These are phyloP conservation scores for Posidonia australis DNA, from an alignment of 106 monocot species.

Conservation along the genomic window DNA sequence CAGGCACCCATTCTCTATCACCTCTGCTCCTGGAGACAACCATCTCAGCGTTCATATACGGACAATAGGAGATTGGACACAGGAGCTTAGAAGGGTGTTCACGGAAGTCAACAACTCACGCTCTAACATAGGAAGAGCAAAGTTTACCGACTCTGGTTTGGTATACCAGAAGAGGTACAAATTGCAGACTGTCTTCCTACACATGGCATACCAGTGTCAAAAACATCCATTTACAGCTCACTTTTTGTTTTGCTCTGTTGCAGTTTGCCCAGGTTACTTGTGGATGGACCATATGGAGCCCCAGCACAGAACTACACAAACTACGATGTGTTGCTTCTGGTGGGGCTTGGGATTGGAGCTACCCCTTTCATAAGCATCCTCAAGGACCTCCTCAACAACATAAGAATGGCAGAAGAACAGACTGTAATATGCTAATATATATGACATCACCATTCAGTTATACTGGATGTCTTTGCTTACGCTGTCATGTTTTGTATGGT, in stretches of 20 bases:
- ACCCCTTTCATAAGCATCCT: slow-evolving; percentile 91
- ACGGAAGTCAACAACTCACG: slow-evolving; percentile 38
- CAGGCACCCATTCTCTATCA: slow-evolving; percentile 94
- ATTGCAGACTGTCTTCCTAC: background rate
- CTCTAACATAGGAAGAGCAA: slow-evolving; percentile 23
- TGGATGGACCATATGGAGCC: slow-evolving; percentile 92
- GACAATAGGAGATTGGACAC: slow-evolving; percentile 72
- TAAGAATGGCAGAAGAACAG: slow-evolving; percentile 48
- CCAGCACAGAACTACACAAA: slow-evolving; percentile 76
- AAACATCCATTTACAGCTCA: too few relatives aligned
- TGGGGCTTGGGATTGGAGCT: slow-evolving; percentile 88
- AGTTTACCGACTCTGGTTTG: slow-evolving; percentile 20
- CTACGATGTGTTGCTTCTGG: slow-evolving; percentile 78
- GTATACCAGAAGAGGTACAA: slow-evolving; percentile 26
- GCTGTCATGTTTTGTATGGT: background rate
- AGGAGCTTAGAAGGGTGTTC: slow-evolving; percentile 64
- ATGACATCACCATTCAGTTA: background rate
- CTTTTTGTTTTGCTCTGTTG: background rate
- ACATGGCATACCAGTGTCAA: too few relatives aligned
- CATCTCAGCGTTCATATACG: slow-evolving; percentile 73
- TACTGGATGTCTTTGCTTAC: background rate
- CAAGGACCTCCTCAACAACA: slow-evolving; percentile 74
- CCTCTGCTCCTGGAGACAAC: slow-evolving; percentile 77
- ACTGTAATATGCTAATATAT: slow-evolving; percentile 9
- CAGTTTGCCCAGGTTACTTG: slow-evolving; percentile 64